Percentiles rank a stretch among this genome's conserved stretches.
These are phyloP conservation scores for Trichoderma sp. DNA, from an alignment of 2,329 filamentous ascomycete genomes.

Conservation along the genomic window DNA sequence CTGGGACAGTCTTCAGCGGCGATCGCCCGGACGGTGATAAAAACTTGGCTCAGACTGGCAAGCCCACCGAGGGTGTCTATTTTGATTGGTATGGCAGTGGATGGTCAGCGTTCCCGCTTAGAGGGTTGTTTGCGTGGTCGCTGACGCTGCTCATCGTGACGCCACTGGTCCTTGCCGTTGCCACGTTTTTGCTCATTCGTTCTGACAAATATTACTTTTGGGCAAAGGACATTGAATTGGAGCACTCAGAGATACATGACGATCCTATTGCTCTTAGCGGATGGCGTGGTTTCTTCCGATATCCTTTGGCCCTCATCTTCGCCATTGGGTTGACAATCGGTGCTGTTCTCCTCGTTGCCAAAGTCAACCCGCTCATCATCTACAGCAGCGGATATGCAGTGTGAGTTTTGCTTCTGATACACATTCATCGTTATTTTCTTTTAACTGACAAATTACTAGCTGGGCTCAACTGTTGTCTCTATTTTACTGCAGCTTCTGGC, in stretches of 20 bases:
- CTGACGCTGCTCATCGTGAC: constrained; percentile 77
- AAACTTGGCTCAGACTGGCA: constrained; percentile 64
- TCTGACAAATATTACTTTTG: constrained; percentile 89
- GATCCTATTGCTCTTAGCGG: constrained; percentile 67
- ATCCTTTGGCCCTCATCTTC: constrained; percentile 70
- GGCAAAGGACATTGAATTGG: constrained; percentile 55
- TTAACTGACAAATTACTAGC: constrained; percentile 32
- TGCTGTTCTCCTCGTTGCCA: constrained; percentile 70
- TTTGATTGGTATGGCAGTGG: constrained; percentile 84
- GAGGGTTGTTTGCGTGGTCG: constrained; percentile 84
- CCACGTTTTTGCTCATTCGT: constrained; percentile 66
- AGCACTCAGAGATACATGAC: constrained; percentile 52
- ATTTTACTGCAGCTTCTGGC: constrained; percentile 81
- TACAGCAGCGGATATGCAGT: constrained; percentile 86
- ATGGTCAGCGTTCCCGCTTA: constrained; percentile 75
- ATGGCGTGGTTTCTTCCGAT: constrained; percentile 79
- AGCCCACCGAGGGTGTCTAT: constrained; percentile 74
- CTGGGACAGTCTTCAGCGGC: constrained; percentile 63
- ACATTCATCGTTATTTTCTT: not conserved
- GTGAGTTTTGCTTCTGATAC: constrained; percentile 31
- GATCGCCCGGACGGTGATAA: constrained; percentile 51
- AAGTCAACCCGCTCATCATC: constrained; percentile 85
- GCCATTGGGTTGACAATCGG: constrained; percentile 68
- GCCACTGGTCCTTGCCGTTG: constrained; percentile 67
- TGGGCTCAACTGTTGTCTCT: constrained; percentile 79